These are phyloP conservation scores for Pelargonium fulgidum DNA, from an alignment of 441 rosid species.

Conservation along the genomic window DNA sequence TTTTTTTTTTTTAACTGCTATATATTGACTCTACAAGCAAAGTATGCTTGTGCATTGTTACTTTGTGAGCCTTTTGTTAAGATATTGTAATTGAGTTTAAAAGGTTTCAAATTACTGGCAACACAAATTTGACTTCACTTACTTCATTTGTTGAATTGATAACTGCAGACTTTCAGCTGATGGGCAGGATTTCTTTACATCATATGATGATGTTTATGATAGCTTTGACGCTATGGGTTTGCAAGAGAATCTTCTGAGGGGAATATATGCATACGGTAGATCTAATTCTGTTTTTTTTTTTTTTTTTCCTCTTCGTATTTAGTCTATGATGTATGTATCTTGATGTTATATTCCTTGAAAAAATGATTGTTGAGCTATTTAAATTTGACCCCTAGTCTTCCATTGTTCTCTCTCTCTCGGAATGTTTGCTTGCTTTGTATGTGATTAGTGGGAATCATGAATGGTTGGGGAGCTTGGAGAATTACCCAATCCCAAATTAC, in stretches of 20 bases:
- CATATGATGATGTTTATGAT: slow-evolving; percentile 50
- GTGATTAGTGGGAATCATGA: not conserved
- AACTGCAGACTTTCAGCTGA: slow-evolving; percentile 35
- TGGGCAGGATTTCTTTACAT: slow-evolving; percentile 47
- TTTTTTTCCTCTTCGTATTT: not conserved
- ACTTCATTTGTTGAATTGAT: not conserved
- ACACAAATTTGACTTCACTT: too few relatives aligned
- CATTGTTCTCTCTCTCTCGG: not conserved
- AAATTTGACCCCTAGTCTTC: not conserved
- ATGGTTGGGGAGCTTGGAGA: not conserved
- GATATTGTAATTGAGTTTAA: too few relatives aligned
- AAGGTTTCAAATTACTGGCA: too few relatives aligned
- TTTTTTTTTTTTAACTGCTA: not conserved
- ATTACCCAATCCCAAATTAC: too few relatives aligned
- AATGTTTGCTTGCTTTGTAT: too few relatives aligned
- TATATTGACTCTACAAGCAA: too few relatives aligned
- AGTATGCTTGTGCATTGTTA: too few relatives aligned
- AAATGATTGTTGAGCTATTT: too few relatives aligned
- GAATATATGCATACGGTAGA: slow-evolving; percentile 59
- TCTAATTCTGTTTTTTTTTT: not conserved
- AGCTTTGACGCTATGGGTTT: slow-evolving; percentile 35
- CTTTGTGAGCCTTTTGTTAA: too few relatives aligned
- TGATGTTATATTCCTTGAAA: not conserved
- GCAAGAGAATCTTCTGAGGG: slow-evolving; percentile 54
- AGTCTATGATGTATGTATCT: not conserved